Conservation (phyloP, 2,329 filamentous ascomycete species). For the Verticillium longisporum region DNA sequence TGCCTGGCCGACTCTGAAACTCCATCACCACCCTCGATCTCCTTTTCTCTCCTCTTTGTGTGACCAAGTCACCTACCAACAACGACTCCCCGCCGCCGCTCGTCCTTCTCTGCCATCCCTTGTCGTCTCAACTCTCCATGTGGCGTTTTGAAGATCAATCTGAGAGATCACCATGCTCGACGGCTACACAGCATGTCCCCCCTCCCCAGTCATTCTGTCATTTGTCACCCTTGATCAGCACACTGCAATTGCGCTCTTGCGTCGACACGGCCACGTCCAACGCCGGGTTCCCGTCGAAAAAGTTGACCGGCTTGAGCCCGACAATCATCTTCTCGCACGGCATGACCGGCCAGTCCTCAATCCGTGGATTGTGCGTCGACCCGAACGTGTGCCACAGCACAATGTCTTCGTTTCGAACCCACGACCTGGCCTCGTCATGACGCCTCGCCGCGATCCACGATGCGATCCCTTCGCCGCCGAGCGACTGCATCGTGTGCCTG, state of each 20-base stretch:
- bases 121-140: too few species aligned
- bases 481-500: constrained; percentile 39
- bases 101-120: too few species aligned
- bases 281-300: constrained; percentile 43
- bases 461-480: constrained; percentile 28
- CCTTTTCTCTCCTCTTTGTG: not conserved
- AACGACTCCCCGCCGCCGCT: too few species aligned
- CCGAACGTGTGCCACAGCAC: constrained; percentile 53
- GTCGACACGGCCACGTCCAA: constrained; percentile 39
- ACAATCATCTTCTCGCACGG: constrained; percentile 50
- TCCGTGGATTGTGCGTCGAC: constrained; percentile 57
- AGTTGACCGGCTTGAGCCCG: constrained; percentile 44
- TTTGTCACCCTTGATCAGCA: constrained; percentile 10
- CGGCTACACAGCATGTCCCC: not conserved
- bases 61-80: too few species aligned
- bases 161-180: too few species aligned
- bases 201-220: too few species aligned
- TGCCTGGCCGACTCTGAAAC: too few species aligned
- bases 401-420: constrained; percentile 40
- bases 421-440: constrained; percentile 29
- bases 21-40: not conserved
- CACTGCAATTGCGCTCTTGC: constrained; percentile 26
- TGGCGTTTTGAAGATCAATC: too few species aligned
- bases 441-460: constrained; percentile 28
- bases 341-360: constrained; percentile 66